phyloP scores from a whole-genome alignment of 108 stramenopile species.

The Cyclotella cryptica region DNA sequence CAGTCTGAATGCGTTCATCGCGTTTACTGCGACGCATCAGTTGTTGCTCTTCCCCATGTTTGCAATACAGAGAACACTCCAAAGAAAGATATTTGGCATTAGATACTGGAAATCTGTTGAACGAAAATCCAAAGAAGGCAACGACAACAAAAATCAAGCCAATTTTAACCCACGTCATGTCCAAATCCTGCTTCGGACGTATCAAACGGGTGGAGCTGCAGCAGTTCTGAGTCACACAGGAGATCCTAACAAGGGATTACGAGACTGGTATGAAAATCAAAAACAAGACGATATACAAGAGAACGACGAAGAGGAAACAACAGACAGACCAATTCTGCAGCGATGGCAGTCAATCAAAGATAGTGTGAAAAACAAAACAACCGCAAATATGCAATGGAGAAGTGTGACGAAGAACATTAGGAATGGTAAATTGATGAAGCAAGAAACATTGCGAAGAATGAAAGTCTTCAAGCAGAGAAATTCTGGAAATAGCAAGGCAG shows the following conservation, averaged over 20 bases:
- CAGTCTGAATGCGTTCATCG: constrained; percentile 45
- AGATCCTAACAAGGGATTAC: constrained; percentile 54
- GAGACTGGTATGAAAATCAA: constrained; percentile 54
- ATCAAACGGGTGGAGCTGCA: constrained; percentile 49
- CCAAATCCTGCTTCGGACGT: constrained; percentile 48
- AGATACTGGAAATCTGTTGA: constrained; percentile 44
- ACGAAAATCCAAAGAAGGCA: constrained; percentile 31
- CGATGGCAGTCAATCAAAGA: constrained; percentile 32
- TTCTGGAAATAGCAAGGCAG: neutral
- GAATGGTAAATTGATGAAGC: constrained; percentile 6
- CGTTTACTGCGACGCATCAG: constrained; percentile 44
- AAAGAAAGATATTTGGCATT: constrained; percentile 42
- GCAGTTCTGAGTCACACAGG: constrained; percentile 53
- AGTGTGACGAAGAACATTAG: constrained; percentile 19
- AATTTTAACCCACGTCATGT: constrained; percentile 55
- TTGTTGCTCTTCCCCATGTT: constrained; percentile 54
- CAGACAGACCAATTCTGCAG: constrained; percentile 8
- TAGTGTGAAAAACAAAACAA: constrained; percentile 23
- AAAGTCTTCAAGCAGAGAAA: constrained; percentile 5
- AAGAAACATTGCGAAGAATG: constrained; percentile 14
- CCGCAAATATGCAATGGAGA: constrained; percentile 23
- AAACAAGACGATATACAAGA: constrained; percentile 32
- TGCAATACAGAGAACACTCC: constrained; percentile 47
- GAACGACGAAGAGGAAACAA: constrained; percentile 5
- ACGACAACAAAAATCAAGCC: constrained; percentile 23